Evolutionary conservation across 179 eudicot genomes (phyloP).

Genomic region (Sideroxylon spinosum): DNA sequence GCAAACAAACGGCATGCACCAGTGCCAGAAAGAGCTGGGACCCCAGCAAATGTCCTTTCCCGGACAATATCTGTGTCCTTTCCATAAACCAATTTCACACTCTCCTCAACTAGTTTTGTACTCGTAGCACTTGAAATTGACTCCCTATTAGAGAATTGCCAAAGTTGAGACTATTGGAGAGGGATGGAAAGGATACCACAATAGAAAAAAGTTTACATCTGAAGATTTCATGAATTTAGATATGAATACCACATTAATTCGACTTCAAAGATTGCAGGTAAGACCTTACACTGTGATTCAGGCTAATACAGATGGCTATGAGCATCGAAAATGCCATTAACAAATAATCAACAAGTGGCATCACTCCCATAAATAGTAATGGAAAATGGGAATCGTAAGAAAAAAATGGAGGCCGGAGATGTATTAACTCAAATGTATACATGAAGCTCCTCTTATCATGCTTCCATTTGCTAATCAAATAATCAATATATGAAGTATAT

Average conservation of each 20-base stretch:
- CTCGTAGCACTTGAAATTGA: conserved; percentile 88
- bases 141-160: conserved; percentile 45
- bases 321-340: not conserved
- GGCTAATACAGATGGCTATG: not conserved
- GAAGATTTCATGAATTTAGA: not conserved
- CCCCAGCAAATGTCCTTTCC: conserved; percentile 71
- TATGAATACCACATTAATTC: too few relatives aligned
- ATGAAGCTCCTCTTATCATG: not conserved
- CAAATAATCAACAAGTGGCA: not conserved
- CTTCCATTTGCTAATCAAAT: not conserved
- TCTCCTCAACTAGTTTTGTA: conserved; percentile 63
- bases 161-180: not conserved
- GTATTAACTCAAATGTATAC: not conserved
- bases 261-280: not conserved
- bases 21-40: conserved; percentile 86
- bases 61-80: conserved; percentile 59
- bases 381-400: not conserved
- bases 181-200: too few relatives aligned
- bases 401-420: not conserved
- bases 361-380: not conserved
- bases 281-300: not conserved
- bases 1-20: conserved; percentile 93
- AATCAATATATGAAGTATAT: not conserved
- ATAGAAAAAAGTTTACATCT: not conserved
- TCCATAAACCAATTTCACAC: conserved; percentile 72